These are phyloP conservation scores for Nicotiana obtusifolia DNA, from an alignment of 257 asterid species.

Conservation along the genomic window DNA sequence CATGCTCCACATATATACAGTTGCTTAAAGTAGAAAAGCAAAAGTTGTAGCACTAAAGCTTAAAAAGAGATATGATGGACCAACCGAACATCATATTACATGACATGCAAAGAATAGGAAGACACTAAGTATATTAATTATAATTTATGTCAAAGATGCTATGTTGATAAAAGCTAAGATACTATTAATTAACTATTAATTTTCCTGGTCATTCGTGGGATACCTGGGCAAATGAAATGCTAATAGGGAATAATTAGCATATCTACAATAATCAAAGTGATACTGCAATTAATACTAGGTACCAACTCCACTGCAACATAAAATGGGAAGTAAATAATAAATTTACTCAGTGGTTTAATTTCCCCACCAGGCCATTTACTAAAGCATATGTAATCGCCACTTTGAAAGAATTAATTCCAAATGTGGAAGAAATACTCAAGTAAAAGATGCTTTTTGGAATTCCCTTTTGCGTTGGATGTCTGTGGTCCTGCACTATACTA, in stretches of 20 bases:
- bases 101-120: background rate
- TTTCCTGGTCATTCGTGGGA: background rate
- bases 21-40: background rate
- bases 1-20: background rate
- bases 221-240: constrained; percentile 3
- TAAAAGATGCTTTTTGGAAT: background rate
- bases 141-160: background rate
- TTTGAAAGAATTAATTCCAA: background rate
- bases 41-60: background rate
- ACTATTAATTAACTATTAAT: background rate
- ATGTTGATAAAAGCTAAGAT: background rate
- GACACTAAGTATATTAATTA: background rate
- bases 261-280: background rate
- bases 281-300: background rate
- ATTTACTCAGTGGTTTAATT: background rate
- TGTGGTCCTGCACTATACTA: background rate
- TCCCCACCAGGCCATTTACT: constrained; percentile 2
- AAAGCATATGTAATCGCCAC: background rate
- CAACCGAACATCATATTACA: background rate
- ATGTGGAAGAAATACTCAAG: background rate
- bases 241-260: background rate
- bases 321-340: background rate
- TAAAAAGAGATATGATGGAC: background rate
- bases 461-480: background rate
- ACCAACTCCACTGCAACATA: constrained; percentile 5